phyloP scores from a whole-genome alignment of 805 yeast genomes.

The Wickerhamiella azyma region DNA sequence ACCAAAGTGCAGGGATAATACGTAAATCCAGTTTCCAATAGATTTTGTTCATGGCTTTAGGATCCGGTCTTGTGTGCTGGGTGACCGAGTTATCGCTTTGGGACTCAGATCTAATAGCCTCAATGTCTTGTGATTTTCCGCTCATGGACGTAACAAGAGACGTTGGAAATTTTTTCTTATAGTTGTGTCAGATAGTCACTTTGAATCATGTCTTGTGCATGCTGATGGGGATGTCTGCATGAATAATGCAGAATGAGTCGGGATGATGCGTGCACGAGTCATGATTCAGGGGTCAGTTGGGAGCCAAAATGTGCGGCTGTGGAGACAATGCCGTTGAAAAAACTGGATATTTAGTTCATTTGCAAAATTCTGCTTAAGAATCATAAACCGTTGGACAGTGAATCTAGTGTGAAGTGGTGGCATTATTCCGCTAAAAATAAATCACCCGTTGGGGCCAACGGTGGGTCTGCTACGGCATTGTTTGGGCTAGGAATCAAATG shows the following conservation, averaged over 20 bases:
- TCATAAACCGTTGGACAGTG: too few species aligned
- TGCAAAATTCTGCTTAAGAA: too few species aligned
- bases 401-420: too few species aligned
- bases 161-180: background rate
- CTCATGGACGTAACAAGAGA: background rate
- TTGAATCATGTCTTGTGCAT: background rate
- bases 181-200: background rate
- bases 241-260: background rate
- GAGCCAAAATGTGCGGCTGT: background rate
- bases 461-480: too few species aligned
- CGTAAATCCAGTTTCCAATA: conserved; percentile 51
- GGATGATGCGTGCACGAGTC: background rate
- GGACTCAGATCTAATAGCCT: background rate
- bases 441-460: too few species aligned
- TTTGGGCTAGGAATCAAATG: too few species aligned
- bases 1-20: conserved; percentile 75
- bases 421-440: too few species aligned
- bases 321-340: background rate
- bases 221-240: background rate
- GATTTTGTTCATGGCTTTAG: conserved; percentile 18
- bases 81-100: background rate
- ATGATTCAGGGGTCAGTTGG: background rate
- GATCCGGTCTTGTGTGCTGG: background rate
- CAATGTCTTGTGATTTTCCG: background rate
- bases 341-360: background rate